A percentile compares a stretch with the other conserved stretches of the same genome.
phyloP scores from a whole-genome alignment of 1,284 basidiomycete genomes.

The Ustilago crameri region DNA sequence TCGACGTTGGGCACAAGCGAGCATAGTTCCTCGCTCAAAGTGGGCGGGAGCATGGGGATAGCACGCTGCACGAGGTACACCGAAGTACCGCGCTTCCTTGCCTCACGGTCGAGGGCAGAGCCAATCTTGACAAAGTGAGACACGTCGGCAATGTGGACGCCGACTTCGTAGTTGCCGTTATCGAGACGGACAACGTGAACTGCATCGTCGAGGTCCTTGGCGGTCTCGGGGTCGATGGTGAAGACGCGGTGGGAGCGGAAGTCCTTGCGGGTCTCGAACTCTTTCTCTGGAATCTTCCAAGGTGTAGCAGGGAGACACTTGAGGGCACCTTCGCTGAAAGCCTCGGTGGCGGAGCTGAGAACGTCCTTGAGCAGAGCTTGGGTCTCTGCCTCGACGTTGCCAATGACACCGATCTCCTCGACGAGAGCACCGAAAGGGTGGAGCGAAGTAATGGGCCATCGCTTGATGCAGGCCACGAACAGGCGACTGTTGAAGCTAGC shows the following conservation, averaged over 20 bases:
- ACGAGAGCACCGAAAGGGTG: constrained; percentile 99
- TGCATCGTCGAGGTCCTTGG: constrained; percentile 94
- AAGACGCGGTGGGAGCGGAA: constrained; percentile 86
- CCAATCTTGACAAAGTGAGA: constrained; percentile 94
- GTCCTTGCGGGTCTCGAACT: constrained; percentile 86
- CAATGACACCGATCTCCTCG: constrained; percentile 97
- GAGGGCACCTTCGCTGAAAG: constrained; percentile 76
- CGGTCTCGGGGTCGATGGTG: constrained; percentile 88
- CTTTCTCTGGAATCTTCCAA: constrained; percentile 93
- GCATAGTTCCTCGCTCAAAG: constrained; percentile 89
- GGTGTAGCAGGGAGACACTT: constrained; percentile 94
- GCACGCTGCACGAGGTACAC: constrained; percentile 95
- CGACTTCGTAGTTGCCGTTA: constrained; percentile 89
- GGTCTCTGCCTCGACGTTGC: constrained; percentile 96
- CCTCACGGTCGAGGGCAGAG: constrained; percentile 95
- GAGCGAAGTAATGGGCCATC: constrained; percentile 85
- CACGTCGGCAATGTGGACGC: constrained; percentile 94
- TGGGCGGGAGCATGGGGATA: constrained; percentile 94
- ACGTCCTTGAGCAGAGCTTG: constrained; percentile 97
- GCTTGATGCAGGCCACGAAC: constrained; percentile 98
- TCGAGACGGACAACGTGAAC: constrained; percentile 87
- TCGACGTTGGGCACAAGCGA: constrained; percentile 87
- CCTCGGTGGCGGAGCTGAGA: constrained; percentile 72
- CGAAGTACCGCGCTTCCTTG: constrained; percentile 93
- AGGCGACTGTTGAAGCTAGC: constrained; percentile 89